Evolutionary conservation across 768 basidiomycete genomes (phyloP), one percentile per base, ranked within the genome.

Genomic region (Tephrocybe sp.): DNA sequence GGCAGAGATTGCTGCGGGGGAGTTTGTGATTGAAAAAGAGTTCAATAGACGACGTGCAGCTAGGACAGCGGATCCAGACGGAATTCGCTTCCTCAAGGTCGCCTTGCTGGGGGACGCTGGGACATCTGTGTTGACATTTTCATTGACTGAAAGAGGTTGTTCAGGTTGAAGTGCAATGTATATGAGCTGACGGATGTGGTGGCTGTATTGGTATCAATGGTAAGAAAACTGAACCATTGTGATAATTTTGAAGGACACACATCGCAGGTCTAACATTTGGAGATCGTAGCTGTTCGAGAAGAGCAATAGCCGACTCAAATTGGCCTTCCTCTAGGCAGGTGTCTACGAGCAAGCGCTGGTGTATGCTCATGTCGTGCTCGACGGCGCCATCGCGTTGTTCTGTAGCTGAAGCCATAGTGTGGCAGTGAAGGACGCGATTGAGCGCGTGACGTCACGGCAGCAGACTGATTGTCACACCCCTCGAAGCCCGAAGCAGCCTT

Each of bases 261-360:
- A 69, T 59, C 10, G 78, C 76, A 7, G 86, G 87, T 44, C 67
- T 80, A 64, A 75, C 75, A 21, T 73, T 67, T n/a, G 75, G 61
- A 0, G 80, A 77, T 39, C 83, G 80, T 2, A 90, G 64, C 50
- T 84, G 82, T 50, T 80, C 79, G 1, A 91, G 74, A 22, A 79
- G 65, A 12, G 73, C 68, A 23, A 88, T 83, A 6, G 81, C 88
- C 4, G 79, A 72, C 57, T 87, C 82, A 54, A 86, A 88, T 50
- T 88, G 85, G 15, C 82, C 80, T 62, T 91, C 88, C 58, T 91
- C 88, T 16, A 90, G 79, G 50, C 83, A 83, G 45, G 75, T 82
- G 60, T 90, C 86, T 16, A 89, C 84, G 3, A 87, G 67, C 27
- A 72, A 74, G 29, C 75, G 71, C 56, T 79, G 77, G 57, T 78